Conservation (phyloP, 139 green algal species). For the Closterium sp. region DNA sequence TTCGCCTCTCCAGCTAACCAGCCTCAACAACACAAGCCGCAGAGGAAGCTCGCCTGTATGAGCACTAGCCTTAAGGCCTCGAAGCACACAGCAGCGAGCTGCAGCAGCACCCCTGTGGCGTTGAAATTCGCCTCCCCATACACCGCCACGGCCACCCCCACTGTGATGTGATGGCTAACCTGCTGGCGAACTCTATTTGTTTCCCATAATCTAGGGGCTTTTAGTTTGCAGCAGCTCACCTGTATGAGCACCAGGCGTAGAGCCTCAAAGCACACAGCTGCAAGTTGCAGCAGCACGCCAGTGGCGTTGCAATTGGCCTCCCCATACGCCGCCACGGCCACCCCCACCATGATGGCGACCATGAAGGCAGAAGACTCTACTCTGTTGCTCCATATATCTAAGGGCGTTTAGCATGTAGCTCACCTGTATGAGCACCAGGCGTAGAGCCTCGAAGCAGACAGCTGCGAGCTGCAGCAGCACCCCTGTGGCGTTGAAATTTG, state of each 20-base stretch:
- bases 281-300: slow-evolving; percentile 59
- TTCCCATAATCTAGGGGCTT: too few species aligned
- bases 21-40: too few species aligned
- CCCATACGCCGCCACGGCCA: slow-evolving; percentile 66
- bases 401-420: too few species aligned
- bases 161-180: too few species aligned
- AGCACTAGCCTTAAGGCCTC: neutral
- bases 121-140: slow-evolving; percentile 79
- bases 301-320: slow-evolving; percentile 79
- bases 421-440: slow-evolving; percentile 44
- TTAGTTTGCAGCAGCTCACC: neutral
- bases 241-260: neutral
- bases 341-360: slow-evolving; percentile 42
- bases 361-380: too few species aligned
- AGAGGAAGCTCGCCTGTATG: slow-evolving; percentile 33
- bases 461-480: slow-evolving; percentile 84
- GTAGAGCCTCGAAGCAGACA: slow-evolving; percentile 70
- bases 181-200: too few species aligned
- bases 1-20: too few species aligned
- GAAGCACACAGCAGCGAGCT: too few species aligned
- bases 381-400: too few species aligned
- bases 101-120: slow-evolving; percentile 58
- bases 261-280: neutral
- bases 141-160: slow-evolving; percentile 68
- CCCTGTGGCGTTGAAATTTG: slow-evolving; percentile 83